Evolutionary conservation across 768 basidiomycete genomes (phyloP).

Genomic region (Russula foetens): DNA sequence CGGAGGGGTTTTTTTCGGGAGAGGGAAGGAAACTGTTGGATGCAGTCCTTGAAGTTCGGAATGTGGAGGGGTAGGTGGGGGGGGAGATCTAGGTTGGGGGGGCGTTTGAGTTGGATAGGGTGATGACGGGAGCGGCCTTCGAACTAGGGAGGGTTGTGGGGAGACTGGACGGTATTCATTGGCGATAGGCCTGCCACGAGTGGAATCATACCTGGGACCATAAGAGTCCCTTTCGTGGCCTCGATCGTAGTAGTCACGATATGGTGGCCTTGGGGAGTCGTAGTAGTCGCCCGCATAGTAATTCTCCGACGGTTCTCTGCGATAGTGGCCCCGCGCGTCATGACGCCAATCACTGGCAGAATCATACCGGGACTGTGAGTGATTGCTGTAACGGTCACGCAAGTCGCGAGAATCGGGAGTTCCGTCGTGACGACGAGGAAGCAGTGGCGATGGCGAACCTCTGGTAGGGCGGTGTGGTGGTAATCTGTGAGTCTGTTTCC

Average conservation of each 20-base stretch:
- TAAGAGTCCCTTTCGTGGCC: conserved; percentile 16
- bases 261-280: conserved; percentile 5
- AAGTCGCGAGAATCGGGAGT: conserved; percentile 9
- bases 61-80: conserved; percentile 22
- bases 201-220: conserved; percentile 4
- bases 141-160: conserved; percentile 15
- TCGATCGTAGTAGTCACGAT: conserved; percentile 7
- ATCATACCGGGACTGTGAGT: conserved; percentile 4
- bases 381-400: not conserved
- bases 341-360: conserved; percentile 8
- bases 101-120: conserved; percentile 17
- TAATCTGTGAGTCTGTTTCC: conserved; percentile 14
- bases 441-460: conserved; percentile 9
- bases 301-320: conserved; percentile 1
- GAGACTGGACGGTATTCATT: conserved; percentile 22
- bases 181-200: not conserved
- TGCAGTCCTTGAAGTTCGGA: conserved; percentile 24
- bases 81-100: conserved; percentile 19
- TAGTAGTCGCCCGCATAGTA: conserved; percentile 9
- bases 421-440: conserved; percentile 6
- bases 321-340: conserved; percentile 12
- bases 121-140: conserved; percentile 18
- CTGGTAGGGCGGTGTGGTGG: conserved; percentile 11
- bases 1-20: conserved; percentile 2
- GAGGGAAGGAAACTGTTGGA: conserved; percentile 27